A percentile compares a stretch with the other conserved stretches of the same genome.
phyloP scores from a whole-genome alignment of 208 protist species.

The Trypanosoma melophagium region DNA sequence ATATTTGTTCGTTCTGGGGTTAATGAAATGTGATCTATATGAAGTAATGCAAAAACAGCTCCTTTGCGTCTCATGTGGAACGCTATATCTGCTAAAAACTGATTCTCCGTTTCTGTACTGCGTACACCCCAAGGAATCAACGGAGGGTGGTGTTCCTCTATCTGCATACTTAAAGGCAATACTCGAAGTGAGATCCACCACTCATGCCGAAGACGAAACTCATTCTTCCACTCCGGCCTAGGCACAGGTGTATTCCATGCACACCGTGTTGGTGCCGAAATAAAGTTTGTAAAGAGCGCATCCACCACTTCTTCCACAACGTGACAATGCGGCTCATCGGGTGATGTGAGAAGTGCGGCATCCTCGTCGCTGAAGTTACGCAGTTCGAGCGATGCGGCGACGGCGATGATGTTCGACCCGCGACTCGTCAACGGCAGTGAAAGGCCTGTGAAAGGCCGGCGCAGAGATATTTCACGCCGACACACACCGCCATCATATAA shows the following conservation, averaged over 20 bases:
- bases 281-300: slow-evolving; percentile 21
- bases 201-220: slow-evolving; percentile 61
- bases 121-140: slow-evolving; percentile 35
- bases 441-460: not conserved
- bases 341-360: slow-evolving; percentile 45
- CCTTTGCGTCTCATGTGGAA: slow-evolving; percentile 36
- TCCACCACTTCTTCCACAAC: slow-evolving; percentile 24
- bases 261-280: slow-evolving; percentile 17
- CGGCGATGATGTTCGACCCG: slow-evolving; percentile 27
- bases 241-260: slow-evolving; percentile 38
- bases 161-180: slow-evolving; percentile 5
- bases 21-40: slow-evolving; percentile 61
- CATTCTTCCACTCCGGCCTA: slow-evolving; percentile 47
- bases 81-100: slow-evolving; percentile 65
- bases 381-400: slow-evolving; percentile 34
- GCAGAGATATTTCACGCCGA: not conserved
- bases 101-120: slow-evolving; percentile 37
- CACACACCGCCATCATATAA: not conserved
- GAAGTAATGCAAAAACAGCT: slow-evolving; percentile 50
- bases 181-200: slow-evolving; percentile 76
- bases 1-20: slow-evolving; percentile 60
- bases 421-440: not conserved
- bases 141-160: slow-evolving; percentile 30
- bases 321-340: slow-evolving; percentile 34
- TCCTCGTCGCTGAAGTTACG: slow-evolving; percentile 43